These are phyloP conservation scores for Fusarium piperis DNA, from an alignment of 2,329 filamentous ascomycete genomes.

Conservation along the genomic window DNA sequence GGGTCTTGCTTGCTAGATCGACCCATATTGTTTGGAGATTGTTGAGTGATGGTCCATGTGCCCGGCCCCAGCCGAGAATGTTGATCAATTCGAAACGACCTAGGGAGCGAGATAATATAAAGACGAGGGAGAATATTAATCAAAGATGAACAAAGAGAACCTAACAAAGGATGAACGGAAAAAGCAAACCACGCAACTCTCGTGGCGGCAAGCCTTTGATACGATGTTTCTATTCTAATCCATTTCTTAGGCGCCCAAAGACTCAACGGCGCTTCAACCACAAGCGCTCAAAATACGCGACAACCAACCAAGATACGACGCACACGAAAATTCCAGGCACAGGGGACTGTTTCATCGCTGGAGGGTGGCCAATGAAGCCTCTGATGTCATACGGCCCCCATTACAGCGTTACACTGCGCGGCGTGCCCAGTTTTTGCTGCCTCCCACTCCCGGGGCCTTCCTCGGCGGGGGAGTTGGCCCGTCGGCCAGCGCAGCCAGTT, in stretches of 20 bases:
- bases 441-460: background rate
- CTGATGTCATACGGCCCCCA: slow-evolving; percentile 47
- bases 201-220: background rate
- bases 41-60: background rate
- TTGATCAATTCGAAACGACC: background rate
- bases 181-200: background rate
- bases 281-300: background rate
- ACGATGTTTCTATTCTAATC: slow-evolving; percentile 5
- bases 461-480: background rate
- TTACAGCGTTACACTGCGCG: slow-evolving; percentile 1
- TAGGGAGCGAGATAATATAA: background rate
- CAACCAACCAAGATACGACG: slow-evolving; percentile 27
- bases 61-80: background rate
- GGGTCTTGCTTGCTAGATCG: background rate
- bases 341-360: slow-evolving; percentile 35
- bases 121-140: background rate
- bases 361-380: slow-evolving; percentile 45
- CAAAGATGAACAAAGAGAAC: background rate
- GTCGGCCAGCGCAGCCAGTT: slow-evolving; percentile 4
- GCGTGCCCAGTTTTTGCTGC: slow-evolving; percentile 22
- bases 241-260: background rate
- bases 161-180: background rate
- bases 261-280: background rate
- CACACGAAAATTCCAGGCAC: slow-evolving; percentile 20
- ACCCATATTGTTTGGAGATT: background rate